phyloP scores from a whole-genome alignment of 805 yeast species.

The Pichia cephalocereana region DNA sequence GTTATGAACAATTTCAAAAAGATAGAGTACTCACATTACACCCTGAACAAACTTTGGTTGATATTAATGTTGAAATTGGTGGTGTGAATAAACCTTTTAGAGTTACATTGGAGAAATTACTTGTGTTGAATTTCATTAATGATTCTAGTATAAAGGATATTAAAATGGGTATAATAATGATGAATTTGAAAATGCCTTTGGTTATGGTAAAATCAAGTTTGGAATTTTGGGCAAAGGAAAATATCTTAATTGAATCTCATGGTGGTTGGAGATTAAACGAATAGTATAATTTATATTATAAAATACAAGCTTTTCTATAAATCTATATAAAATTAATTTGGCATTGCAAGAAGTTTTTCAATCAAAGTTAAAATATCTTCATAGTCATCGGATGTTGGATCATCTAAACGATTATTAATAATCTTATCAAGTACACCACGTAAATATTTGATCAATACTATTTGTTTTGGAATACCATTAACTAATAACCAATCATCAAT shows the following conservation, averaged over 20 bases:
- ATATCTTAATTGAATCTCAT: constrained; percentile 35
- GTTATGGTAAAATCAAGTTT: constrained; percentile 32
- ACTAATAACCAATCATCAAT: constrained; percentile 86
- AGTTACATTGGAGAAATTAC: constrained; percentile 65
- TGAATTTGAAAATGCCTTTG: constrained; percentile 33
- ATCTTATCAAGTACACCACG: constrained; percentile 58
- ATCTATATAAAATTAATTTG: constrained; percentile 7
- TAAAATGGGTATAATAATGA: constrained; percentile 27
- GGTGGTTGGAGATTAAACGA: constrained; percentile 13
- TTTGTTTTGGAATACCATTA: constrained; percentile 90
- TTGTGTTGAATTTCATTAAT: constrained; percentile 33
- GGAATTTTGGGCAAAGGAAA: constrained; percentile 55
- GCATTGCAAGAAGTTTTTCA: constrained; percentile 23
- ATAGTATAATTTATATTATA: constrained; percentile 1
- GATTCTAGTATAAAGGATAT: constrained; percentile 9
- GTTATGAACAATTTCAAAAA: constrained; percentile 36
- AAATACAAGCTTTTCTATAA: too few relatives aligned
- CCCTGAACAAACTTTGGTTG: constrained; percentile 54
- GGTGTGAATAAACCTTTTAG: constrained; percentile 30
- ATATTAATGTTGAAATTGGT: constrained; percentile 46
- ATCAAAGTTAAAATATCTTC: constrained; percentile 32
- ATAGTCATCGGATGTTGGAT: constrained; percentile 17
- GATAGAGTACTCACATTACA: constrained; percentile 54
- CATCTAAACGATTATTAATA: constrained; percentile 46
- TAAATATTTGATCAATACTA: constrained; percentile 68